Evolutionary conservation across 2,329 filamentous ascomycete genomes (phyloP).

Genomic region (Metarhizium guizhouense): DNA sequence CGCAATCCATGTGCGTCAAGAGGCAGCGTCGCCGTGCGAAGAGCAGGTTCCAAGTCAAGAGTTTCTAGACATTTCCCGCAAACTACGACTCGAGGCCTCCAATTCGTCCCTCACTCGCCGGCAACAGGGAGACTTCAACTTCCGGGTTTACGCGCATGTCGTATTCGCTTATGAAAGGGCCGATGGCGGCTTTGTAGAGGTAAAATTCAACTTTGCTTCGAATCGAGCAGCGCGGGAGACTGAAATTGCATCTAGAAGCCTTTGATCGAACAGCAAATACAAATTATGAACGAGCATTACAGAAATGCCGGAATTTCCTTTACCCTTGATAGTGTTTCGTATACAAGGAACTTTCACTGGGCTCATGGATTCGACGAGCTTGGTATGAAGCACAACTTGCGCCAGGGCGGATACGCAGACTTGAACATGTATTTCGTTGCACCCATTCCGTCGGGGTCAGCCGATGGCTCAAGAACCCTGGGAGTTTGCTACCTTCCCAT

Average conservation of each 20-base stretch:
- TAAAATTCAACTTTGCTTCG: background rate
- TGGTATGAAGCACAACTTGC: background rate
- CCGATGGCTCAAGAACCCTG: background rate
- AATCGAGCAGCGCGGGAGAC: no score
- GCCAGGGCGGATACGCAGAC: background rate
- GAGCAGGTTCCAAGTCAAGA: background rate
- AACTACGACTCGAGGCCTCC: background rate
- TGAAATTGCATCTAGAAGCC: background rate
- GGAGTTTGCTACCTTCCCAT: background rate
- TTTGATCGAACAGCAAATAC: background rate
- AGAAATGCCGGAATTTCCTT: background rate
- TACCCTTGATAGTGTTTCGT: no score
- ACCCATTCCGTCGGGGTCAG: background rate
- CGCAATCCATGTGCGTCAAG: background rate
- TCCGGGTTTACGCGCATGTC: background rate
- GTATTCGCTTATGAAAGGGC: background rate
- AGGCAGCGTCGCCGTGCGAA: background rate
- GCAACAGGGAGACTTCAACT: background rate
- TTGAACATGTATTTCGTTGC: background rate
- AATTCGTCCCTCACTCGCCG: background rate
- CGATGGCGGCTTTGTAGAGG: background rate
- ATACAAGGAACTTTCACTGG: no score
- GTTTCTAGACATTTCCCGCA: background rate
- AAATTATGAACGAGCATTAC: background rate
- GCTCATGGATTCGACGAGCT: background rate